Evolutionary conservation across 495 filamentous ascomycete genomes (phyloP).

Genomic region (Tuber microsphaerosporum): DNA sequence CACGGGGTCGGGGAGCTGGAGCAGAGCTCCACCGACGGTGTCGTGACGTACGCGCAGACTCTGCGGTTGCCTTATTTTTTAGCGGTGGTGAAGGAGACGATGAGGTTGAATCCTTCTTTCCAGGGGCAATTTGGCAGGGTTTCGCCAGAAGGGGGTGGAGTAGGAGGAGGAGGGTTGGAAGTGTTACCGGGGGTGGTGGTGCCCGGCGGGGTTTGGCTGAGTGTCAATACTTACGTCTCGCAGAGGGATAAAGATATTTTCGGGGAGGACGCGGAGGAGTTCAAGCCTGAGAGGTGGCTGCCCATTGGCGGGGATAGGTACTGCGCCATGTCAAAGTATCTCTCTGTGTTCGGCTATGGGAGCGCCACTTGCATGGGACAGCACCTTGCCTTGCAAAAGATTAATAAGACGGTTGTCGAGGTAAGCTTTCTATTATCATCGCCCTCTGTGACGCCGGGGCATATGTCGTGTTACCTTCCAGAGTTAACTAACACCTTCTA

Average conservation of each 20-base stretch:
- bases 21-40: not conserved
- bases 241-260: slow-evolving; percentile 50
- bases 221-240: slow-evolving; percentile 13
- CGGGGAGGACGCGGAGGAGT: slow-evolving; percentile 56
- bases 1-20: slow-evolving; percentile 1
- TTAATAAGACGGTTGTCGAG: slow-evolving; percentile 16
- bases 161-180: slow-evolving; percentile 1
- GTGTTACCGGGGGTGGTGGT: slow-evolving; percentile 15
- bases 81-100: slow-evolving; percentile 14
- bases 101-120: slow-evolving; percentile 7
- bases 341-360: slow-evolving; percentile 19
- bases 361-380: slow-evolving; percentile 14
- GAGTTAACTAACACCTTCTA: slow-evolving; percentile 3
- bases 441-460: not conserved
- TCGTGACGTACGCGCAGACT: slow-evolving; percentile 10
- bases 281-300: slow-evolving; percentile 61
- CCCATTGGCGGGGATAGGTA: slow-evolving; percentile 34
- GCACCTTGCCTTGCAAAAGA: slow-evolving; percentile 17
- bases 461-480: slow-evolving; percentile 3
- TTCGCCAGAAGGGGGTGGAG: not conserved
- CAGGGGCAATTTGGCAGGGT: not conserved
- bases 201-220: slow-evolving; percentile 7
- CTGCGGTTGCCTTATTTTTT: slow-evolving; percentile 2
- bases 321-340: slow-evolving; percentile 40
- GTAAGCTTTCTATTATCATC: slow-evolving; percentile 1